These are phyloP conservation scores for Tetrastigma voinierianum DNA, from an alignment of 164 flowering plant genomes.

Conservation along the genomic window DNA sequence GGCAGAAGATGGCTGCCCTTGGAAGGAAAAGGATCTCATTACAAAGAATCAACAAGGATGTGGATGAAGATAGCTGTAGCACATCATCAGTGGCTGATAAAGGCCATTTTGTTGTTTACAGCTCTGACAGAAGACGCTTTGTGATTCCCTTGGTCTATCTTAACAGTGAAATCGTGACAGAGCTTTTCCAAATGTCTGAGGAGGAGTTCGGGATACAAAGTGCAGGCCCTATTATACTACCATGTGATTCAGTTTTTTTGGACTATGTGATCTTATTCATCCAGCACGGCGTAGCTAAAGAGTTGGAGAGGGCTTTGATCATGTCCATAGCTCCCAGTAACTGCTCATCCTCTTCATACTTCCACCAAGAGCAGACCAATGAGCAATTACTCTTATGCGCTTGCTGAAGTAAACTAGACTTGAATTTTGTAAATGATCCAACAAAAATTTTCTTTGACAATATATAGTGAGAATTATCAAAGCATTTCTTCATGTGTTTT, in stretches of 20 bases:
- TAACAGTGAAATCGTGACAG: background rate
- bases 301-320: conserved; percentile 11
- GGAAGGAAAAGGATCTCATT: conserved; percentile 16
- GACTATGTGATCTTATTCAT: conserved; percentile 8
- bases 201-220: conserved; percentile 8
- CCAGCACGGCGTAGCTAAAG: conserved; percentile 1
- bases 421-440: too few relatives aligned
- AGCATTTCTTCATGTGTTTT: too few relatives aligned
- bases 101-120: conserved; percentile 7
- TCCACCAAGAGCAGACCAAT: too few relatives aligned
- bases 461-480: too few relatives aligned
- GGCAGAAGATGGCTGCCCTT: conserved; percentile 16
- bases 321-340: background rate
- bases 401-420: too few relatives aligned
- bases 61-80: background rate
- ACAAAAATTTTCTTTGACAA: too few relatives aligned
- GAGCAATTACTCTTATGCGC: too few relatives aligned
- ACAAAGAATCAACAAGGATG: background rate
- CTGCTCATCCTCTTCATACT: background rate
- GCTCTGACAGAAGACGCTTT: background rate
- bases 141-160: background rate
- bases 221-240: conserved; percentile 2
- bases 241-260: conserved; percentile 2
- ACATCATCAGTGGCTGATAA: conserved; percentile 1
- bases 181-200: conserved; percentile 12